A percentile compares a stretch with the other conserved stretches of the same genome.
Conservation (phyloP, 371 early-diverging fungal genomes). For the Zychaea mexicana region DNA sequence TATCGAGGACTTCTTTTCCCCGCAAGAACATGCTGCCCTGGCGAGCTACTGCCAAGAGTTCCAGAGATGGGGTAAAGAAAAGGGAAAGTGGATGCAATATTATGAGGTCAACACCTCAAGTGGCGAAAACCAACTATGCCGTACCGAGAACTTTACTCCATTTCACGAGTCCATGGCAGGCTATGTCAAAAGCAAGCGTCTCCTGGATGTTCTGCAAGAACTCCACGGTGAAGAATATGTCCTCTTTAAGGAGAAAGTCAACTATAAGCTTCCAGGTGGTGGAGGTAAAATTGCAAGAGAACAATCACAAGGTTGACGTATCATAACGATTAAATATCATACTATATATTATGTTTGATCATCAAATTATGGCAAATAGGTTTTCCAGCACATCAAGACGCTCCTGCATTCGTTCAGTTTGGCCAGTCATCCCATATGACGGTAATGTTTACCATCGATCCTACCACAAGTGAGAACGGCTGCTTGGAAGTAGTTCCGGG, state of each 20-base stretch:
- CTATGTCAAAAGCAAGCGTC: constrained; percentile 43
- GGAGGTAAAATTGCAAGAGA: constrained; percentile 47
- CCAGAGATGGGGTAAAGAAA: constrained; percentile 51
- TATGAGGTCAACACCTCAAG: constrained; percentile 49
- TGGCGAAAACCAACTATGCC: constrained; percentile 47
- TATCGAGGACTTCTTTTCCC: constrained; percentile 49
- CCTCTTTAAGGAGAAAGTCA: constrained; percentile 62
- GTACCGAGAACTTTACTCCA: constrained; percentile 61
- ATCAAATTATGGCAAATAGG: too few species aligned
- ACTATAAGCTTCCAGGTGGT: constrained; percentile 61
- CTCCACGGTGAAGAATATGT: constrained; percentile 53
- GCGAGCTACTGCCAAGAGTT: constrained; percentile 38
- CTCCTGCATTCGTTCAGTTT: constrained; percentile 57
- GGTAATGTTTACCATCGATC: constrained; percentile 56
- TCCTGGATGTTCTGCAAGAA: constrained; percentile 43
- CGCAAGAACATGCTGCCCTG: constrained; percentile 41
- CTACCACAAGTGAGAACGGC: constrained; percentile 53
- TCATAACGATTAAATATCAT: too few species aligned
- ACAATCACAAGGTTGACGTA: too few species aligned
- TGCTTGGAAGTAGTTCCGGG: constrained; percentile 58
- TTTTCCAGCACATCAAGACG: constrained; percentile 59
- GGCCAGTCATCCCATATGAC: constrained; percentile 57
- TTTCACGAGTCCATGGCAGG: constrained; percentile 39
- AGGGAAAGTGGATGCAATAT: constrained; percentile 66
- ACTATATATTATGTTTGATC: too few species aligned